Base-by-base conservation (phyloP, 148 eudicot species). In the Spergularia marina region DNA sequence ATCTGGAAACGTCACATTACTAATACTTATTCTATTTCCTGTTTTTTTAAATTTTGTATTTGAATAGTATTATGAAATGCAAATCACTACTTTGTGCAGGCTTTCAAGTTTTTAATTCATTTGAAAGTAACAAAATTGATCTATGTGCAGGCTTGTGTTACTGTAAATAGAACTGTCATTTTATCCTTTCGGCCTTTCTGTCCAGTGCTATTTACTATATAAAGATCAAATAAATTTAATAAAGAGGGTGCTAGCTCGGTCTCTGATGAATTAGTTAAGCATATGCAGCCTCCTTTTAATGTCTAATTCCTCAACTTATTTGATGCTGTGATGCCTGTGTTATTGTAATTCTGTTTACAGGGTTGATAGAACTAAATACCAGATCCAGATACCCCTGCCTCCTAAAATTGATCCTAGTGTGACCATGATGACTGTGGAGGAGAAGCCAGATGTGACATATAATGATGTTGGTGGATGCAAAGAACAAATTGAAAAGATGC, bases 391-490 rank as follows among this genome's bases (percentile, higher is more conserved):
- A 53, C 73, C 73, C 73, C 25, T 70, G 53, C 98, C 98, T 62
- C 99, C 99, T 18, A 96, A 96, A 82, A 96, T 96, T 77, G 99
- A 96, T 81, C 97, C 98, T 10, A 96, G 94, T 84, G 99, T 96
- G 66, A 96, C 98, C 34, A 96, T 96, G 99, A 92, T 96, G 98
- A 92, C 98, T 0, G 99, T 96, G 68, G 99, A 91, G 83, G 98
- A 96, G 83, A 96, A 96, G 79, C 99, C 99, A 4, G 98, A 95
- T 82, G 99, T 95, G 70, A 92, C 99, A 15, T 95, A 95, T 74
- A 89, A 91, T 82, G 99, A 95, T 76, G 98, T 95, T 64, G 98
- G 99, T 74, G 99, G 99, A 61, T 95, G 99, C 72, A 95, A 95
- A 84, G 99, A 95, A 79, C 99, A 95, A 83, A 95, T 95, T 71